These are phyloP conservation scores for Wickerhamomyces kurtzmanii DNA, from an alignment of 805 yeast species.

Conservation along the genomic window DNA sequence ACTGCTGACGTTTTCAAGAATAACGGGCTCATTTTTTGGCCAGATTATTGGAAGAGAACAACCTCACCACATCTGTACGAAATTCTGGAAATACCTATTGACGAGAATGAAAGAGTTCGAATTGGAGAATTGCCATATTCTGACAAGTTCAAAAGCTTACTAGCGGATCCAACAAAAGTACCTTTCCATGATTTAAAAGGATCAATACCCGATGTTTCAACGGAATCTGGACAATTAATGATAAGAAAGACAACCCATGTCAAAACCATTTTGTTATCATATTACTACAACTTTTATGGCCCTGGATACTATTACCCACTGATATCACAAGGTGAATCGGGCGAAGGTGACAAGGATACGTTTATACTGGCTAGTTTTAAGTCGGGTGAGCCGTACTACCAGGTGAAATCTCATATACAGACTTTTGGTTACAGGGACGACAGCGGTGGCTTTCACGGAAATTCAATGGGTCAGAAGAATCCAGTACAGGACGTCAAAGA, in stretches of 20 bases:
- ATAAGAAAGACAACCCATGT: constrained; percentile 51
- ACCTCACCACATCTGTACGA: constrained; percentile 46
- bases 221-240: constrained; percentile 64
- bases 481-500: constrained; percentile 34
- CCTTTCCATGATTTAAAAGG: constrained; percentile 54
- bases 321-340: constrained; percentile 64
- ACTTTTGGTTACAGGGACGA: constrained; percentile 25
- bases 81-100: constrained; percentile 32
- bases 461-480: constrained; percentile 38
- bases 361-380: constrained; percentile 60
- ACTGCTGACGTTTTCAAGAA: constrained; percentile 28
- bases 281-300: constrained; percentile 59
- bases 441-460: constrained; percentile 22
- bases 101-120: constrained; percentile 21
- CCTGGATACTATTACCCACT: constrained; percentile 59
- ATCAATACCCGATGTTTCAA: constrained; percentile 54
- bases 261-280: constrained; percentile 44
- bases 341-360: constrained; percentile 78
- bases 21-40: constrained; percentile 52
- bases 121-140: no score
- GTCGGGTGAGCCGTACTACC: constrained; percentile 38
- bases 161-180: no score
- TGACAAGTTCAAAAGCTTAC: no score
- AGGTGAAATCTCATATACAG: constrained; percentile 26
- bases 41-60: constrained; percentile 60